phyloP scores from a whole-genome alignment of 805 yeast genomes.

The Kurtzmaniella fragi region DNA sequence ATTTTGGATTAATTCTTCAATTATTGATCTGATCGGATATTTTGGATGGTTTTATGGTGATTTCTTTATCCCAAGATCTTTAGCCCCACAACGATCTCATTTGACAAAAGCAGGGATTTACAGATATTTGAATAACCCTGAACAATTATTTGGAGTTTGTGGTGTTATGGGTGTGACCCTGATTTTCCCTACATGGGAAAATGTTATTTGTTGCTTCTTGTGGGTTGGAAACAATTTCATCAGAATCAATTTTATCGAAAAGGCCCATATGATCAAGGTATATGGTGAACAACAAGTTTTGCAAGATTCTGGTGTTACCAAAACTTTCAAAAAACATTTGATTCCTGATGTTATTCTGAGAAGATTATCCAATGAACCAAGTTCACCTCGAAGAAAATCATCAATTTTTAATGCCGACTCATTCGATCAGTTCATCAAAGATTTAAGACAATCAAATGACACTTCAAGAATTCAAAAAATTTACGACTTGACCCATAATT shows the following conservation, averaged over 20 bases:
- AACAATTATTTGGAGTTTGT: slow-evolving; percentile 69
- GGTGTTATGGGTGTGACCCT: slow-evolving; percentile 76
- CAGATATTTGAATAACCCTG: slow-evolving; percentile 79
- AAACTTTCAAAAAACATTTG: slow-evolving; percentile 37
- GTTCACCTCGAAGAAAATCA: slow-evolving; percentile 15
- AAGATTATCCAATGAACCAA: slow-evolving; percentile 18
- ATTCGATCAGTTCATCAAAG: slow-evolving; percentile 42
- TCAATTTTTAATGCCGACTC: slow-evolving; percentile 37
- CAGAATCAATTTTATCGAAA: slow-evolving; percentile 70
- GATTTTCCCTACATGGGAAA: slow-evolving; percentile 47
- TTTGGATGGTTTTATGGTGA: slow-evolving; percentile 93
- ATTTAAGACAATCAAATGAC: slow-evolving; percentile 30
- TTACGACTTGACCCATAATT: slow-evolving; percentile 35
- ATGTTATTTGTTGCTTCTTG: slow-evolving; percentile 44
- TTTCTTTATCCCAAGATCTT: slow-evolving; percentile 56
- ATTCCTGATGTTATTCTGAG: slow-evolving; percentile 35
- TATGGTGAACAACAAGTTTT: slow-evolving; percentile 62
- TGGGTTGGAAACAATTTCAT: slow-evolving; percentile 66
- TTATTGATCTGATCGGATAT: slow-evolving; percentile 66
- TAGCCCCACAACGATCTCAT: slow-evolving; percentile 29
- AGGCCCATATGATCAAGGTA: slow-evolving; percentile 69
- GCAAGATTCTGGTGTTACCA: slow-evolving; percentile 48
- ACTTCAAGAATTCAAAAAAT: slow-evolving; percentile 29
- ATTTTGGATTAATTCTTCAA: slow-evolving; percentile 63
- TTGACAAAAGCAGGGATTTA: slow-evolving; percentile 77